Percentiles rank a stretch among this genome's conserved stretches.
These are phyloP conservation scores for Leptographium galeiforme DNA, from an alignment of 2,329 filamentous ascomycete species.

Conservation along the genomic window DNA sequence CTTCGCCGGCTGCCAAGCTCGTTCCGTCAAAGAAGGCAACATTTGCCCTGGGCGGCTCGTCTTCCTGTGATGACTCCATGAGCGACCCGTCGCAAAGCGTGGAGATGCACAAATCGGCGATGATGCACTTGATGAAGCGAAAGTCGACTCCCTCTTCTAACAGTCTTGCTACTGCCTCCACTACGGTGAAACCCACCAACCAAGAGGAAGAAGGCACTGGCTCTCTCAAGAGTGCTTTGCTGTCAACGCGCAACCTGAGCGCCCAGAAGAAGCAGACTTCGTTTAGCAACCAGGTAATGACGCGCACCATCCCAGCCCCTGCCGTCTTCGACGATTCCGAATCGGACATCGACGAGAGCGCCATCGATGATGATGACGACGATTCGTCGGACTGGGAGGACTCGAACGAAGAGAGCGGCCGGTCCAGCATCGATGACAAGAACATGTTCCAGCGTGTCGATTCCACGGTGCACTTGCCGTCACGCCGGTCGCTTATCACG, in stretches of 20 bases:
- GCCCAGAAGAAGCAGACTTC: conserved; percentile 63
- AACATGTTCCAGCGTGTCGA: conserved; percentile 82
- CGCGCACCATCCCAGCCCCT: conserved; percentile 46
- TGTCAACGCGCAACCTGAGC: conserved; percentile 28
- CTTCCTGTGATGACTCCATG: conserved; percentile 69
- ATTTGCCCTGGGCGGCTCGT: conserved; percentile 67
- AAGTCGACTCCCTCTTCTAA: conserved; percentile 1
- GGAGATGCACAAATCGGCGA: conserved; percentile 24
- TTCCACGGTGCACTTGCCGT: conserved; percentile 72
- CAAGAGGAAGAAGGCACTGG: conserved; percentile 66
- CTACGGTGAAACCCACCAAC: conserved; percentile 25
- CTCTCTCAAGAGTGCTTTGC: conserved; percentile 48
- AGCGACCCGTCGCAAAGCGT: conserved; percentile 37
- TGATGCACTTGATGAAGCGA: conserved; percentile 19
- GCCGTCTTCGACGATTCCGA: conserved; percentile 37
- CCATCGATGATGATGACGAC: conserved; percentile 67
- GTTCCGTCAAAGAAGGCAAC: conserved; percentile 54
- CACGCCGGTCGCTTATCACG: conserved; percentile 77
- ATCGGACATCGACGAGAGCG: conserved; percentile 65
- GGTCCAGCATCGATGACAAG: conserved; percentile 69
- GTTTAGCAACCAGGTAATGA: conserved; percentile 64
- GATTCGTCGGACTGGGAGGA: conserved; percentile 50
- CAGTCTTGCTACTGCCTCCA: background rate
- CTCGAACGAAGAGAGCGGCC: conserved; percentile 54
- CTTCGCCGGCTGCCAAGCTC: conserved; percentile 46